A percentile compares a stretch with the other conserved stretches of the same genome.
Conservation (phyloP, 2,329 filamentous ascomycete species). For the Fusarium sp. region DNA sequence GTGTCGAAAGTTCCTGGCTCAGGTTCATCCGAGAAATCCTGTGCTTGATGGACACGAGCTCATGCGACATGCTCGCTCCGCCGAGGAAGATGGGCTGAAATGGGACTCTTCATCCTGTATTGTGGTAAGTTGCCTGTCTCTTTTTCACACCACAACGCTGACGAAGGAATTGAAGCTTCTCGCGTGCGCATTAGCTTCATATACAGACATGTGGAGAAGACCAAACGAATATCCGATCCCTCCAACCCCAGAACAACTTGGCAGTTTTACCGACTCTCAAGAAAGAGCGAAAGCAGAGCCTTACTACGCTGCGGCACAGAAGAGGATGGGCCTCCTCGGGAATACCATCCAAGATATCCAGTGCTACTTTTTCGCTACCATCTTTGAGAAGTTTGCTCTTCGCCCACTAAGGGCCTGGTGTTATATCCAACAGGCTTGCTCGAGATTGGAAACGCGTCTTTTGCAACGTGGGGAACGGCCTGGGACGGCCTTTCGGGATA, state of each 20-base stretch:
- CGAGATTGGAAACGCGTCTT: not conserved
- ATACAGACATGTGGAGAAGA: not conserved
- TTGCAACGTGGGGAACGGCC: not conserved
- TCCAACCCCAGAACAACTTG: not conserved
- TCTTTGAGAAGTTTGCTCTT: not conserved
- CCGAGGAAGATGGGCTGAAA: conserved; percentile 10
- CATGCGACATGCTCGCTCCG: conserved; percentile 5
- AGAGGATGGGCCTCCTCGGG: not conserved
- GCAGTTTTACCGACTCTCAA: not conserved
- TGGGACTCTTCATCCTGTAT: conserved; percentile 30
- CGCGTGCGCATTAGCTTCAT: conserved; percentile 20
- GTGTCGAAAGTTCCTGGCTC: not conserved
- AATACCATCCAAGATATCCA: not conserved
- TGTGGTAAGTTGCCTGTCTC: not conserved
- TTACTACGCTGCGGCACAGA: not conserved
- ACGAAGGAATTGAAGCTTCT: not conserved
- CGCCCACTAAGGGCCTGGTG: not conserved
- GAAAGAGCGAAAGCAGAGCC: not conserved
- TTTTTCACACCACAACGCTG: too few species aligned
- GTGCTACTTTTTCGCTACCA: not conserved
- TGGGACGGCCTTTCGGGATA: not conserved
- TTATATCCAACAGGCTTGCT: not conserved
- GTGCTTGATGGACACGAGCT: not conserved
- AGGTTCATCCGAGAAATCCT: not conserved
- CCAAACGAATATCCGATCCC: conserved; percentile 1